Base-by-base conservation (phyloP, 2,329 filamentous ascomycete genomes). In the Fusarium nanum region DNA sequence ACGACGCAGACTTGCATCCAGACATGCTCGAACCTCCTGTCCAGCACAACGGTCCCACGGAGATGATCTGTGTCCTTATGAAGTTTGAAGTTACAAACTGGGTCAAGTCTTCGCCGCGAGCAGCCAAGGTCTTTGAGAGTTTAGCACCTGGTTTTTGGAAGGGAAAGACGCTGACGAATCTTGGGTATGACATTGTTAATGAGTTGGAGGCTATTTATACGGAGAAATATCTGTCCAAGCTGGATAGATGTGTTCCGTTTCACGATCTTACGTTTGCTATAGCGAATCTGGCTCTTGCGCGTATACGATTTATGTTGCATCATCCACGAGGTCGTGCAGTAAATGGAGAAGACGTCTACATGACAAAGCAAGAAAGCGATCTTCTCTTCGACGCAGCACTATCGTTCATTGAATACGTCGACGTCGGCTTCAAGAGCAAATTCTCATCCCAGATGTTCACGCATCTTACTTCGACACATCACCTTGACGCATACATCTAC, bases 1-100 rank as follows among this genome's bases (percentile, higher is more conserved):
- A 89, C 55, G 88, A 90, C 65, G 74, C 74, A 7, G 85, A 88
- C 41, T 75, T 90, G 4, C 76, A 80, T n/a, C 85, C 86, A 0
- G 79, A 80, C 8, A 86, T 86, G 82, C 77, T 74, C 1, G 80
- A 83, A 1, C 80, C 83, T 1, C 85, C 86, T 0, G 52, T 77
- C 3, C 81, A 85, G 22, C 79, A 84, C 11, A 68, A 72, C 1
- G 83, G 84, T 0, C 87, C 86, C 52, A 89, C 88, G 0, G 86
- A 88, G 59, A 88, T 89, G 84, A 82, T 86, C 0, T 87, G 49
- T 3, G 67, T 76, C 0, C 8, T 76, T 42, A 73, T 77, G 57
- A 80, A 79, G 59, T 78, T 73, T 11, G 75, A 78, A n/a, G 67
- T 76, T 9, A 71, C 67, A 2, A 50, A 60, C 23, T 79, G 75